Base-by-base conservation (phyloP, 805 yeast genomes). In the Lachancea mirantina region DNA sequence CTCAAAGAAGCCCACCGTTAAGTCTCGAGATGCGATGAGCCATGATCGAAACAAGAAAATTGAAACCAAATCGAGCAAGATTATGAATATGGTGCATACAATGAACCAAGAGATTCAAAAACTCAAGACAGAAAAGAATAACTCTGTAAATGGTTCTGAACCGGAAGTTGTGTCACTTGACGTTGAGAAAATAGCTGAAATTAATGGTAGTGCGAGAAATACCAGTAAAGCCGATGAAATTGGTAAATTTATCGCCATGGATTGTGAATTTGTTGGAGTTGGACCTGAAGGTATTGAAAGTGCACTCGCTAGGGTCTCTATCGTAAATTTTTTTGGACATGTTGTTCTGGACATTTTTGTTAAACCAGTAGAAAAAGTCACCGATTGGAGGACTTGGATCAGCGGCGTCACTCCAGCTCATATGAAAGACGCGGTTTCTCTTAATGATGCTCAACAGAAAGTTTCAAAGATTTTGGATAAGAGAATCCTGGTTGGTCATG, bases 211-310 rank as follows among this genome's bases (percentile, higher is more conserved):
- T 13, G 35, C 19, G 27, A 19, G 26, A 11, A 26, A 17, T 14
- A 30, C 30, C 14, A 42, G 46, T 14, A 50, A 49, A 25, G 61
- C 68, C 37, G 59, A 54, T 32, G 67, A 69, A 26, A 62, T 76
- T 1, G 96, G 96, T 1, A 80, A 72, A 47, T 87, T 71, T 45
- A 39, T 87, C 2, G 84, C 95, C 1, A 73, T 88, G 40, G 97
- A 88, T 58, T 87, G 96, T 62, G 97, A 88, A 48, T 87, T 88
- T 64, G 96, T 88, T 2, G 96, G 96, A 8, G 78, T 82, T 2
- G 96, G 95, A 0, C 72, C 70, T 4, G 78, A 76, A 7, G 94
- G 94, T 5, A 38, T 52, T 7, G 74, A 67, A 28, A 76, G 85
- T 4, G 89, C 78, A 1, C 62, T 88, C 10, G 96, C 95, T 0